These are phyloP conservation scores for Lachancea mirantina DNA, from an alignment of 805 yeast genomes.

Conservation along the genomic window DNA sequence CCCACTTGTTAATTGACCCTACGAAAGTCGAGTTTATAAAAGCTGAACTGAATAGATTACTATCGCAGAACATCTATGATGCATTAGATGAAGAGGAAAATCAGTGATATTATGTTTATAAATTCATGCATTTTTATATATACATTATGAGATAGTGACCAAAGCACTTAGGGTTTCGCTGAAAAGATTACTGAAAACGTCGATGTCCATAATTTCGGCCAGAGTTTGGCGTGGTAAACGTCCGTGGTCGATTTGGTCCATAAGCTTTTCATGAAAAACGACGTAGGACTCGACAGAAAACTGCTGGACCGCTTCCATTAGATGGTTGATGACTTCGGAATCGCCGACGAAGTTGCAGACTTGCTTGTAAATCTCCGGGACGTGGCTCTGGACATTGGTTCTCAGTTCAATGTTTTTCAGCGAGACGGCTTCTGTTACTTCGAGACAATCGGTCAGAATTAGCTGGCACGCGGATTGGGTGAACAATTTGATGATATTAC, in stretches of 20 bases:
- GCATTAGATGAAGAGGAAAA: conserved; percentile 68
- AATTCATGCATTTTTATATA: conserved; percentile 1
- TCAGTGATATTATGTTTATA: conserved; percentile 9
- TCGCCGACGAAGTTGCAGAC: conserved; percentile 53
- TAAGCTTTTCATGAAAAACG: conserved; percentile 37
- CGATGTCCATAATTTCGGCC: conserved; percentile 56
- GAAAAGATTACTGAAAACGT: conserved; percentile 47
- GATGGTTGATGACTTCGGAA: conserved; percentile 39
- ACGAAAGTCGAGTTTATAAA: conserved; percentile 71
- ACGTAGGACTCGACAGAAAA: conserved; percentile 52
- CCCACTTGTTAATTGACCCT: conserved; percentile 77
- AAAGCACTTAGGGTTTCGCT: conserved; percentile 28
- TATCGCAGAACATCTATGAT: conserved; percentile 79
- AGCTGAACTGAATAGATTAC: conserved; percentile 61
- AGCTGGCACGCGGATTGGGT: conserved; percentile 49
- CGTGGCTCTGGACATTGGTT: conserved; percentile 41
- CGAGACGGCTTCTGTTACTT: conserved; percentile 22
- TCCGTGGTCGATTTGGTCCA: conserved; percentile 21
- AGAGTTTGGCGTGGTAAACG: conserved; percentile 26
- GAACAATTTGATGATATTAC: conserved; percentile 61
- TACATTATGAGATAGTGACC: not conserved
- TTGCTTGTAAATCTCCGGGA: conserved; percentile 50
- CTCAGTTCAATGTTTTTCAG: conserved; percentile 36
- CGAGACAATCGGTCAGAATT: conserved; percentile 42
- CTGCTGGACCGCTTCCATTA: conserved; percentile 62